phyloP scores from a whole-genome alignment of 2,329 filamentous ascomycete genomes.

The Diplocarpon mali region DNA sequence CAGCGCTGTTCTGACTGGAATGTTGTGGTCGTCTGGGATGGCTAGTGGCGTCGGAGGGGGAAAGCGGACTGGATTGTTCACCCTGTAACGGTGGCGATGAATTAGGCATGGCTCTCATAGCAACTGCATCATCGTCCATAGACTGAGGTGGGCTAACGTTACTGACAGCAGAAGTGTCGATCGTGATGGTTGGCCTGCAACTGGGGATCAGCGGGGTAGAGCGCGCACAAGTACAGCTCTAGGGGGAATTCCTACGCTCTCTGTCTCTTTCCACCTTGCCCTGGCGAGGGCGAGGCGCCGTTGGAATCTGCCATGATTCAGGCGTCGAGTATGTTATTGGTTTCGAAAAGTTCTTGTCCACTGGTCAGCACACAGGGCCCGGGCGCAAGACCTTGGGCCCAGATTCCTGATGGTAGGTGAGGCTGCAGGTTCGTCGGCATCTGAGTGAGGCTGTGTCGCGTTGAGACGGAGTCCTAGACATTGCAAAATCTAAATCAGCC shows the following conservation, averaged over 20 bases:
- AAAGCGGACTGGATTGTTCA: slow-evolving; percentile 28
- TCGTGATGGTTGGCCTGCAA: slow-evolving; percentile 40
- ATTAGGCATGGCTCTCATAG: slow-evolving; percentile 28
- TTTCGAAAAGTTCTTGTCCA: slow-evolving; percentile 7
- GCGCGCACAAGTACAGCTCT: slow-evolving; percentile 5
- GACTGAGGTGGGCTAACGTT: slow-evolving; percentile 23
- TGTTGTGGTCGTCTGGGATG: slow-evolving; percentile 14
- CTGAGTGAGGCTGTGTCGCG: slow-evolving; percentile 16
- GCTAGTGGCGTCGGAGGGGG: slow-evolving; percentile 22
- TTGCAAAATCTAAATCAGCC: slow-evolving; percentile 18
- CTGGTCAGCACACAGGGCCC: slow-evolving; percentile 19
- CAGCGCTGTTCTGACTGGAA: slow-evolving; percentile 20
- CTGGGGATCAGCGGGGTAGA: slow-evolving; percentile 15
- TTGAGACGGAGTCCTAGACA: slow-evolving; percentile 3
- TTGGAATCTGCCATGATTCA: slow-evolving; percentile 19
- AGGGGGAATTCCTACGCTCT: slow-evolving; percentile 25
- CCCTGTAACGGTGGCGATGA: slow-evolving; percentile 26
- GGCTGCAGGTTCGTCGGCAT: slow-evolving; percentile 16
- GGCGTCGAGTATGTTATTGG: slow-evolving; percentile 6
- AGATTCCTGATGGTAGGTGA: slow-evolving; percentile 10
- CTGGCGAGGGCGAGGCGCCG: slow-evolving; percentile 17
- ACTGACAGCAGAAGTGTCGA: slow-evolving; percentile 43
- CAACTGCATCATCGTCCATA: slow-evolving; percentile 25
- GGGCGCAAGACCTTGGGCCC: slow-evolving; percentile 21
- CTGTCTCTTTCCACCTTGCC: slow-evolving; percentile 23